A percentile compares a stretch with the other conserved stretches of the same genome.
phyloP scores from a whole-genome alignment of 2,329 filamentous ascomycete genomes.

The Aspergillus sp. region DNA sequence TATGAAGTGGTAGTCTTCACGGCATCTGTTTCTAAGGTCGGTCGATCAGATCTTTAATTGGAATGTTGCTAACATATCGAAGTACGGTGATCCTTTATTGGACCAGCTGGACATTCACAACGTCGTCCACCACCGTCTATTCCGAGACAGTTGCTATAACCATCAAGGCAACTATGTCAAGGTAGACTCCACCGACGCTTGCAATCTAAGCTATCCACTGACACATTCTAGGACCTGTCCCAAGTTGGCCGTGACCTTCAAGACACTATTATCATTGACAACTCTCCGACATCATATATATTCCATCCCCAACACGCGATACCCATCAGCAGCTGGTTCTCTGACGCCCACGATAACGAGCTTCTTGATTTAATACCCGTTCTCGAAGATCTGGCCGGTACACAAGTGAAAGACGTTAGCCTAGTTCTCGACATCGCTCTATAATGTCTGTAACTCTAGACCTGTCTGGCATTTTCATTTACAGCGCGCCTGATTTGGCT shows the following conservation, averaged over 20 bases:
- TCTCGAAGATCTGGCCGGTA: conserved; percentile 88
- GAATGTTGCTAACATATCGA: conserved; percentile 12
- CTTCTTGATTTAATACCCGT: conserved; percentile 95
- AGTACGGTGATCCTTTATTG: conserved; percentile 94
- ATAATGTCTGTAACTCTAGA: conserved; percentile 43
- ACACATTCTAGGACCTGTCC: conserved; percentile 70
- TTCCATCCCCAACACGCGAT: conserved; percentile 99
- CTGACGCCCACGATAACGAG: conserved; percentile 98
- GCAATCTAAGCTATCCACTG: conserved; percentile 6
- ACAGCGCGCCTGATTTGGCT: conserved; percentile 26
- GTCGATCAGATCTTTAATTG: conserved; percentile 20
- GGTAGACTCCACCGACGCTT: conserved; percentile 35
- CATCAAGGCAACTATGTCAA: conserved; percentile 99
- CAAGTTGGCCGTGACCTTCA: conserved; percentile 93
- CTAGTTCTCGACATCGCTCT: conserved; percentile 87
- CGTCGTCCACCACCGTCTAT: conserved; percentile 92
- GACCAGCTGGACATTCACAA: conserved; percentile 97
- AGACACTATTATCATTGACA: conserved; percentile 99
- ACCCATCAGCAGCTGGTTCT: conserved; percentile 99
- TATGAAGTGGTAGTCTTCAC: conserved; percentile 99
- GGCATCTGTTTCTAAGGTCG: conserved; percentile 93
- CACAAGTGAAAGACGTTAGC: conserved; percentile 92
- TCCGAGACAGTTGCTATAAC: conserved; percentile 98
- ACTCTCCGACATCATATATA: conserved; percentile 98
- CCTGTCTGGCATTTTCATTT: conserved; percentile 29